A percentile compares a stretch with the other conserved stretches of the same genome.
phyloP scores from a whole-genome alignment of 768 basidiomycete genomes.

The Kwoniella dendrophila region DNA sequence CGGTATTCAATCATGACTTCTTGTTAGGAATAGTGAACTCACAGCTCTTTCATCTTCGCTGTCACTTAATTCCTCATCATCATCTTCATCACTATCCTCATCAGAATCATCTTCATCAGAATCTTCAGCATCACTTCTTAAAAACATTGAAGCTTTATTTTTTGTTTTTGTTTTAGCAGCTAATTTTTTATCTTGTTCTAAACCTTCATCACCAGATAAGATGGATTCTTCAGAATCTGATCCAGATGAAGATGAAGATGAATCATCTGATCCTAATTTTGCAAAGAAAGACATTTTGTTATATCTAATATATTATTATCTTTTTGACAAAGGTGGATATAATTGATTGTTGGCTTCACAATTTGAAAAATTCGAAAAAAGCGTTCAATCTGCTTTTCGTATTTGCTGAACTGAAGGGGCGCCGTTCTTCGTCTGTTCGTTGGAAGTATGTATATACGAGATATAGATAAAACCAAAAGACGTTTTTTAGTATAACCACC shows the following conservation, averaged over 20 bases:
- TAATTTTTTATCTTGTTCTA: constrained; percentile 39
- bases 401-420: too few relatives aligned
- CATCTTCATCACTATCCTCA: constrained; percentile 58
- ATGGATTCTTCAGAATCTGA: constrained; percentile 54
- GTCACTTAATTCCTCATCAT: constrained; percentile 54
- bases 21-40: background rate
- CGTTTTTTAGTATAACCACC: constrained; percentile 9
- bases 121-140: constrained; percentile 60
- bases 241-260: constrained; percentile 41
- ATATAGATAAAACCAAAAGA: constrained; percentile 1
- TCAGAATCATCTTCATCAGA: constrained; percentile 65
- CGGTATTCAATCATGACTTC: background rate
- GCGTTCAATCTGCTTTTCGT: too few relatives aligned
- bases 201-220: constrained; percentile 47
- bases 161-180: constrained; percentile 21
- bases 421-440: background rate
- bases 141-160: constrained; percentile 38
- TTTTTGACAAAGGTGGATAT: too few relatives aligned
- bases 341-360: background rate
- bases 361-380: too few relatives aligned
- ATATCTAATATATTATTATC: too few relatives aligned
- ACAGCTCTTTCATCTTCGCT: constrained; percentile 37
- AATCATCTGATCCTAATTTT: constrained; percentile 41
- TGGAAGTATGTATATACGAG: background rate
- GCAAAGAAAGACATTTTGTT: constrained; percentile 55